A percentile compares a stretch with the other conserved stretches of the same genome.
Evolutionary conservation across 192 early-diverging fungal genomes (phyloP).

Genomic region (Funneliformis geosporum): DNA sequence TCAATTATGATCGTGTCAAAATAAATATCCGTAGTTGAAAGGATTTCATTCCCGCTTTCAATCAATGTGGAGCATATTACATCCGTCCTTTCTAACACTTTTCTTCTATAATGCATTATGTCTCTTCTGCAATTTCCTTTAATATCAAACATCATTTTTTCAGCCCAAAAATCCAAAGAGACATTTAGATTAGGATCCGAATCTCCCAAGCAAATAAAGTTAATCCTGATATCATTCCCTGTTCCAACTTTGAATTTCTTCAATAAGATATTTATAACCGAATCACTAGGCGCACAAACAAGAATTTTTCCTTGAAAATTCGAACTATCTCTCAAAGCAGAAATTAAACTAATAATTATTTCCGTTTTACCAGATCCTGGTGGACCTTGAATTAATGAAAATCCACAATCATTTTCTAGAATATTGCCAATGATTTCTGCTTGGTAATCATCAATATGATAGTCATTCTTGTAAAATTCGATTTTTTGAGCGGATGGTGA

Average conservation of each 20-base stretch:
- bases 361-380: constrained; percentile 72
- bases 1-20: constrained; percentile 93
- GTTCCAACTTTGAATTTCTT: constrained; percentile 65
- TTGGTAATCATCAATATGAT: constrained; percentile 85
- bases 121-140: constrained; percentile 39
- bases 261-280: constrained; percentile 91
- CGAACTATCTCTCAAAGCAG: constrained; percentile 37
- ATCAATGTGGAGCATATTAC: constrained; percentile 83
- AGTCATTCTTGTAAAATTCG: constrained; percentile 53
- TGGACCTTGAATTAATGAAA: constrained; percentile 85
- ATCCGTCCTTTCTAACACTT: constrained; percentile 78
- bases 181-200: constrained; percentile 65
- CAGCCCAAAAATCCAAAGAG: not conserved
- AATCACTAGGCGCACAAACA: constrained; percentile 93
- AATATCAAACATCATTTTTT: constrained; percentile 41
- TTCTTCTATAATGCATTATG: constrained; percentile 51
- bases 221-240: constrained; percentile 42
- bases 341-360: constrained; percentile 84
- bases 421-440: constrained; percentile 79
- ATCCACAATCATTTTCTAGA: constrained; percentile 64
- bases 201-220: constrained; percentile 81
- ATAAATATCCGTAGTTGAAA: constrained; percentile 61
- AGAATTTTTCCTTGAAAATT: constrained; percentile 51
- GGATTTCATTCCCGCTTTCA: constrained; percentile 82
- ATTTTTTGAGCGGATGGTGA: constrained; percentile 38